Evolutionary conservation across 495 filamentous ascomycete genomes (phyloP), one percentile per base, ranked within the genome.

Genomic region (Neurospora tetraspora): DNA sequence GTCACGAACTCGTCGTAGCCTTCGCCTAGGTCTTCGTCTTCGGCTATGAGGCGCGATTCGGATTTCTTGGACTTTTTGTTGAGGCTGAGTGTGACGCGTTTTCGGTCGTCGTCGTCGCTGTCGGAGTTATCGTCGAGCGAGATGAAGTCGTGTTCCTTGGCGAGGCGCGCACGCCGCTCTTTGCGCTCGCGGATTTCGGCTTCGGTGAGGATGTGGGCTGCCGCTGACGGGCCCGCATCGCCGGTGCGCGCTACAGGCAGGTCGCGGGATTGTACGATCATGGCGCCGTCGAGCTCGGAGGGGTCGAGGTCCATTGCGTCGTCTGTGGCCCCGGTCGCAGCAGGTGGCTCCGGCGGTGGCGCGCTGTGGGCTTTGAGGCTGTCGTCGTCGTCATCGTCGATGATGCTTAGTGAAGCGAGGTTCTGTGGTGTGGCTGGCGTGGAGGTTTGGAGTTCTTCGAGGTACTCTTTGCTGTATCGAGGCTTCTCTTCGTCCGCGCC

Each of bases 171-270:
- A 37, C 96, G 88, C 11, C 96, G 89, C 45, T 90, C 91, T 83
- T 98, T 99, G 84, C 96, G 96, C 80, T 97, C 94, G 68, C 88
- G 87, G 47, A 98, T 97, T 76, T 98, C 92, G n/a, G 92, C 88
- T 77, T 93, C 91, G 34, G 90, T 93, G 4, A 94, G 92, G 70
- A 98, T 59, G 76, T 81, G 59, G 4, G 78, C 68, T 23, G 68
- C 68, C 31, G 71, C 53, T 14, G 53, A 34, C 2, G 14, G 14
- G 53, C 10, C 36, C 36, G 0, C 11, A 53, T 61, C 53, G 14
- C 53, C 53, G 27, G 53, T 34, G 53, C 27, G 53, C 14, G 27
- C 23, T 31, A 61, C 6, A 3, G 73, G 8, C 71, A 81, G 69
- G 77, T 78, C 65, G 73, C 76, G 53, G 42, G 81, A 78, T 71